phyloP scores from a whole-genome alignment of 192 early-diverging fungal species.

The Backusella tarrabulga region DNA sequence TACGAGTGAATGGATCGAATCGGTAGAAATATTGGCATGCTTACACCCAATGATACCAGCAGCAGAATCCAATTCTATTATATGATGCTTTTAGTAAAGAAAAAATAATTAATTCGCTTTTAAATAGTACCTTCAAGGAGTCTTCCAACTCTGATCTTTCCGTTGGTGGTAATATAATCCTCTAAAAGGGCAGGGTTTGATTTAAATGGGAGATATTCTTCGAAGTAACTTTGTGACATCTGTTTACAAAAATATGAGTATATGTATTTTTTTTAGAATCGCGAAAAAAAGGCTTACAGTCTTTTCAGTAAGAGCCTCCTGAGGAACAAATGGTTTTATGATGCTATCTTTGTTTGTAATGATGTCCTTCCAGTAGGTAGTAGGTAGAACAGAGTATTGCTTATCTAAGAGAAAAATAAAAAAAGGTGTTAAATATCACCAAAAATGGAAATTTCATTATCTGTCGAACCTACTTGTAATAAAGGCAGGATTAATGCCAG shows the following conservation, averaged over 20 bases:
- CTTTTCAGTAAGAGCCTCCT: conserved; percentile 6
- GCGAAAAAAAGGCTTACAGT: conserved; percentile 2
- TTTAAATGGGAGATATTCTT: conserved; percentile 77
- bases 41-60: conserved; percentile 80
- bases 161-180: conserved; percentile 77
- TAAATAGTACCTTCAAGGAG: conserved; percentile 66
- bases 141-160: conserved; percentile 77
- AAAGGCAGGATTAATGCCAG: not conserved
- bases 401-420: conserved; percentile 14
- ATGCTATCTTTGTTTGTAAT: conserved; percentile 16
- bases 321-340: not conserved
- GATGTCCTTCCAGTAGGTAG: conserved; percentile 43
- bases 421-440: not conserved
- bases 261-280: not conserved
- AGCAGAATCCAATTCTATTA: conserved; percentile 69
- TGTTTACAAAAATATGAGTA: conserved; percentile 42
- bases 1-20: conserved; percentile 58
- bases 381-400: conserved; percentile 38
- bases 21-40: conserved; percentile 53
- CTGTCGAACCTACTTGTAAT: not conserved
- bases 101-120: not conserved
- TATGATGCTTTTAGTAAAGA: not conserved
- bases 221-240: conserved; percentile 74
- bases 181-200: conserved; percentile 70
- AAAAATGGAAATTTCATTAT: not conserved